Base-by-base conservation (phyloP, 345 rosid species). In the Moricandia moricandioides region DNA sequence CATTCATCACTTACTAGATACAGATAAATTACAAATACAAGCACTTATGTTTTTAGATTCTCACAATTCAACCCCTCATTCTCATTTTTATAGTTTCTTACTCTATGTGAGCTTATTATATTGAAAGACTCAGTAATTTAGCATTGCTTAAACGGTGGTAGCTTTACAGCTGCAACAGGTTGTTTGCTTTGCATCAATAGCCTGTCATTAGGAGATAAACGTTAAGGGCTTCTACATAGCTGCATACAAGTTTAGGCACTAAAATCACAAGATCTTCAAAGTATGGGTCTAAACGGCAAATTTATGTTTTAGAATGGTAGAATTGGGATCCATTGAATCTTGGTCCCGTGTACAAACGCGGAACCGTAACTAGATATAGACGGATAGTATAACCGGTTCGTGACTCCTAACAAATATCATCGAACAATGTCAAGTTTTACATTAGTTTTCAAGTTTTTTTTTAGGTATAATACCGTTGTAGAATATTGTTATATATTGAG, bases 341-440 rank as follows among this genome's bases (percentile, higher is more conserved):
- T 14, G 51, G 49, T 8, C 14, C 14, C 6, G 8, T 9, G 6
- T 17, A 17, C 56, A 40, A 8, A 54, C 13, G 59, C 59, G 13
- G n/a, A 39, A 33, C 67, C 69, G 3, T 45, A 34, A 66, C 45
- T 31, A 31, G 49, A 43, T n/a, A n/a, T n/a, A n/a, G n/a, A n/a
- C n/a, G n/a, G 29, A 54, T 40, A 34, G 6, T 68, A 35, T 0
- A 67, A 26, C 79, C 79, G 74, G 63, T 75, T 75, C 40, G 33
- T 49, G 39, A 59, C 11, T 49, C 40, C 8, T 17, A 6, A 26
- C 13, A 27, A 11, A 8, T 26, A 67, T 49, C 31, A 35, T 49
- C 52, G 30, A 51, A 68, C 74, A n/a, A n/a, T n/a, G n/a, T n/a
- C n/a, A n/a, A 34, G 39, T 34, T 34, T 34, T 10, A 34, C 39